Conservation (phyloP, 2,329 filamentous ascomycete genomes). For the Myriosclerotinia curreyana region DNA sequence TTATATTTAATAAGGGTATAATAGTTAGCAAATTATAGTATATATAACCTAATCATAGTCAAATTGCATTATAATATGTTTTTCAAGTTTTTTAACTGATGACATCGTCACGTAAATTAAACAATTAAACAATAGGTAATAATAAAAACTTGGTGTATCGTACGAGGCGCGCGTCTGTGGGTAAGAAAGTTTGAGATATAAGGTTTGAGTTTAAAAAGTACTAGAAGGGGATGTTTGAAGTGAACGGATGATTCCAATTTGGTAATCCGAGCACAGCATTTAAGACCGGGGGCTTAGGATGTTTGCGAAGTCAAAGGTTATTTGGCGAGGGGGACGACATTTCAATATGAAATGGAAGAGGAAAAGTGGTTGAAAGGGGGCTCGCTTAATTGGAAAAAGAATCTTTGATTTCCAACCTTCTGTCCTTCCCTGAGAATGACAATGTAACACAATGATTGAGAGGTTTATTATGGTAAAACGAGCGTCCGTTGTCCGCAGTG, state of each 20-base stretch:
- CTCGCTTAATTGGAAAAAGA: constrained; percentile 12
- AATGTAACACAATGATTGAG: background rate
- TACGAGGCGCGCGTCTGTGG: constrained; percentile 1
- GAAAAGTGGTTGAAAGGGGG: background rate
- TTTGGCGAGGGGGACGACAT: background rate
- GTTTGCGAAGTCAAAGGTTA: background rate
- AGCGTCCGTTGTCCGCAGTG: background rate
- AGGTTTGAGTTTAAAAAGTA: background rate
- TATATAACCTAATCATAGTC: too few species aligned
- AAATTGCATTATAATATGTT: too few species aligned
- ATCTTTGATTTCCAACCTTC: background rate
- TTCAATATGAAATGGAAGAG: background rate
- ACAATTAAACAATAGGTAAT: too few species aligned
- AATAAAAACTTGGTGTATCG: background rate
- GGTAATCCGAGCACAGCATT: background rate
- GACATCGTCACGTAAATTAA: too few species aligned
- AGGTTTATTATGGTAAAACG: background rate
- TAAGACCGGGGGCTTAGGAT: background rate
- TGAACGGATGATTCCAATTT: background rate
- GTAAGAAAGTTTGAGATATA: constrained; percentile 5
- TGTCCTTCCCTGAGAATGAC: background rate
- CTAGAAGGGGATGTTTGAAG: background rate
- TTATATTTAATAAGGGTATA: too few species aligned
- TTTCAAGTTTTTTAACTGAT: too few species aligned
- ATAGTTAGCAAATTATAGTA: too few species aligned